A percentile compares a stretch with the other conserved stretches of the same genome.
These are phyloP conservation scores for Paxillus rubicundulus DNA, from an alignment of 768 basidiomycete species.

Conservation along the genomic window DNA sequence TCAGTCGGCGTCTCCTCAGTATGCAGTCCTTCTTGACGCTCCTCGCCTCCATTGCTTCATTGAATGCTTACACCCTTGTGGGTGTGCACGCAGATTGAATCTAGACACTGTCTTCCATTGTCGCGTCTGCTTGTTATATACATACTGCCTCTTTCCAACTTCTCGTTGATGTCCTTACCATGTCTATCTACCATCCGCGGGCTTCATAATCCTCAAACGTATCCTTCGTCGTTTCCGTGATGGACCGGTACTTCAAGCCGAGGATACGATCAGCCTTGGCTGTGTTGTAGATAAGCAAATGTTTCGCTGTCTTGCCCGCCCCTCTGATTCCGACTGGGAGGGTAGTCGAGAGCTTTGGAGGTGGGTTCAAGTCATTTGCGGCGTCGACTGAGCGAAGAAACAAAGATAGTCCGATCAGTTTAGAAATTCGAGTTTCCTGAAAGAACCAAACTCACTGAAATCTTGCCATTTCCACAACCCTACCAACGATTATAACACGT, in stretches of 20 bases:
- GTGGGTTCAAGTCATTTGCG: constrained; percentile 33
- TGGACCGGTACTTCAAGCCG: constrained; percentile 40
- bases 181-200: constrained; percentile 37
- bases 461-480: constrained; percentile 33
- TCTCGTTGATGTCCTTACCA: too few relatives aligned
- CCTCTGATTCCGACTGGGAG: constrained; percentile 37
- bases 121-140: too few relatives aligned
- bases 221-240: constrained; percentile 41
- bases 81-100: too few relatives aligned
- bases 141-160: too few relatives aligned
- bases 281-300: constrained; percentile 31
- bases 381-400: constrained; percentile 31
- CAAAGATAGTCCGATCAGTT: background rate
- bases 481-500: background rate
- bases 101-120: too few relatives aligned
- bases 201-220: constrained; percentile 41
- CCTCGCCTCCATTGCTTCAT: too few relatives aligned
- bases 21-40: too few relatives aligned
- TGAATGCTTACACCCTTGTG: too few relatives aligned
- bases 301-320: constrained; percentile 25
- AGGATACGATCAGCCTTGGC: constrained; percentile 40
- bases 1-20: too few relatives aligned
- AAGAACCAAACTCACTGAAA: constrained; percentile 19
- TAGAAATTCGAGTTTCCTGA: background rate
- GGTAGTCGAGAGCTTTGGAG: constrained; percentile 26